These are phyloP conservation scores for Candida maesae DNA, from an alignment of 805 yeast genomes.

Conservation along the genomic window DNA sequence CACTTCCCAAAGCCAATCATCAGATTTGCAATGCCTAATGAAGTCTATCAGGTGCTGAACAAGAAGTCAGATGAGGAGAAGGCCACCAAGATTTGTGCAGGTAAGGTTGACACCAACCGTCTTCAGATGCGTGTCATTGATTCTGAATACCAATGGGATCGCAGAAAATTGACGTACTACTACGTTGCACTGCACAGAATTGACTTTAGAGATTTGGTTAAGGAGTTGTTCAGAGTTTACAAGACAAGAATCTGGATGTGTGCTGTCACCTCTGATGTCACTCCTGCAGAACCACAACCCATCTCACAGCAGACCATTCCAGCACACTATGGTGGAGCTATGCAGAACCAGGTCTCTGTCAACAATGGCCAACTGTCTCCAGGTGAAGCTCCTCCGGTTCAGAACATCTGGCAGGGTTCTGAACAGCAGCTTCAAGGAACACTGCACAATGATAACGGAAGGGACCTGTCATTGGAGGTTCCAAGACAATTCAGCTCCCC, in stretches of 20 bases:
- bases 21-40: slow-evolving; percentile 72
- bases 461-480: slow-evolving; percentile 11
- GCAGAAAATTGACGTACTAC: slow-evolving; percentile 71
- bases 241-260: slow-evolving; percentile 84
- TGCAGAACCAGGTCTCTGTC: too few relatives aligned
- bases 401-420: slow-evolving; percentile 5
- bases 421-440: too few relatives aligned
- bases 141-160: slow-evolving; percentile 80
- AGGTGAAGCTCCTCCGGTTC: neutral
- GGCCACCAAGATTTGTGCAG: slow-evolving; percentile 37
- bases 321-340: neutral
- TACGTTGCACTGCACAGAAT: slow-evolving; percentile 64
- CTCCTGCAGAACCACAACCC: too few relatives aligned
- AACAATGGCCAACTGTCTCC: slow-evolving; percentile 2
- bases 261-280: slow-evolving; percentile 43
- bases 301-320: neutral
- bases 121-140: slow-evolving; percentile 55
- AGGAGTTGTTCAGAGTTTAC: slow-evolving; percentile 69
- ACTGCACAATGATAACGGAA: neutral
- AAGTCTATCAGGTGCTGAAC: slow-evolving; percentile 54
- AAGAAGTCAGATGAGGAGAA: slow-evolving; percentile 71
- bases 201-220: slow-evolving; percentile 71
- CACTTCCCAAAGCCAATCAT: slow-evolving; percentile 68
- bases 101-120: slow-evolving; percentile 22
- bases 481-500: slow-evolving; percentile 20